These are phyloP conservation scores for Jamesozyma hellenica DNA, from an alignment of 805 yeast species.

Conservation along the genomic window DNA sequence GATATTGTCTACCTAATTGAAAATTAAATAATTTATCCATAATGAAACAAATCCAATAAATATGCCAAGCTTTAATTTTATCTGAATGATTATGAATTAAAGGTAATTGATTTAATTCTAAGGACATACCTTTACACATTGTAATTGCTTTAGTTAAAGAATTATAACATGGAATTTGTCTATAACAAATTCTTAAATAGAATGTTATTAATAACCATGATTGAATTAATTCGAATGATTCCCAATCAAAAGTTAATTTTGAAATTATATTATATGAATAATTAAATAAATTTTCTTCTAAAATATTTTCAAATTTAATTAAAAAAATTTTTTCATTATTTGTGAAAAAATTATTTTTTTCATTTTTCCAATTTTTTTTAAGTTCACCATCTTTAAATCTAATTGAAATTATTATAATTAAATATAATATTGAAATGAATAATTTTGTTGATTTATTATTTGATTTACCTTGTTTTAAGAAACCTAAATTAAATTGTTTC, in stretches of 20 bases:
- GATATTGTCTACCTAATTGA: slow-evolving; percentile 40
- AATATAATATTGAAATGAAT: slow-evolving; percentile 41
- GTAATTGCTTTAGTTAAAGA: slow-evolving; percentile 35
- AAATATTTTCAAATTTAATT: slow-evolving; percentile 6
- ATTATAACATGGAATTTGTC: slow-evolving; percentile 36
- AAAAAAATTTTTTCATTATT: slow-evolving; percentile 9
- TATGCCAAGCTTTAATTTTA: slow-evolving; percentile 37
- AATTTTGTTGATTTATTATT: slow-evolving; percentile 31
- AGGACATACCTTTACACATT: slow-evolving; percentile 37
- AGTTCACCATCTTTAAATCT: slow-evolving; percentile 37
- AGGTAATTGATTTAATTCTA: slow-evolving; percentile 28
- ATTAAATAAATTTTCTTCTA: slow-evolving; percentile 37
- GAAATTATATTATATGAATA: slow-evolving; percentile 32
- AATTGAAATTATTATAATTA: slow-evolving; percentile 41
- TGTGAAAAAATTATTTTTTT: slow-evolving; percentile 4
- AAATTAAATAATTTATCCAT: slow-evolving; percentile 45
- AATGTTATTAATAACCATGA: slow-evolving; percentile 39
- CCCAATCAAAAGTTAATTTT: slow-evolving; percentile 41
- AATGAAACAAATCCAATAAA: slow-evolving; percentile 47
- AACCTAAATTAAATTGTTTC: slow-evolving; percentile 35
- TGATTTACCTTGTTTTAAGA: slow-evolving; percentile 20
- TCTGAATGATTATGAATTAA: slow-evolving; percentile 28
- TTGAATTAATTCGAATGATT: slow-evolving; percentile 41
- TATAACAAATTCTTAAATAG: slow-evolving; percentile 35
- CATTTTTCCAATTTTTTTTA: slow-evolving; percentile 8